Conservation (phyloP, 2,329 filamentous ascomycete genomes). For the Stemphylium lycopersici region DNA sequence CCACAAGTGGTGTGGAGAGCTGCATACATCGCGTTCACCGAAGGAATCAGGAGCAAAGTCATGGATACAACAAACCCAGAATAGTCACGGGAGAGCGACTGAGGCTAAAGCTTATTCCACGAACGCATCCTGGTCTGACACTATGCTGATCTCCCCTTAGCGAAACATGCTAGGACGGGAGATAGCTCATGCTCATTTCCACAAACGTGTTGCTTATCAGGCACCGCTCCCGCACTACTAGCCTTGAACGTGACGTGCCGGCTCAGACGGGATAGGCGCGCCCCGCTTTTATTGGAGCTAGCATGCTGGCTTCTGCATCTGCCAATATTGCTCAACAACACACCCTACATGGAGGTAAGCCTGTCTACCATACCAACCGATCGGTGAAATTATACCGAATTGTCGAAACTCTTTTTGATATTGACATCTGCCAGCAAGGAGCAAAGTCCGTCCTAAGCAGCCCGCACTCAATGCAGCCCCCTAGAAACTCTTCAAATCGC, state of each 20-base stretch:
- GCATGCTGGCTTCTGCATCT: constrained; percentile 2
- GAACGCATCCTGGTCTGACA: constrained; percentile 12
- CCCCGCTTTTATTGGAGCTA: background rate
- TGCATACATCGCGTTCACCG: constrained; percentile 7
- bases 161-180: constrained; percentile 13
- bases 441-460: background rate
- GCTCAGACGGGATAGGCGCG: background rate
- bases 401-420: background rate
- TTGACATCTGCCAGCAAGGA: background rate
- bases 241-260: background rate
- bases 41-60: background rate
- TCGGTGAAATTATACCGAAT: background rate
- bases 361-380: background rate
- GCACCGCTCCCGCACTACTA: constrained; percentile 1
- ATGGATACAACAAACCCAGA: constrained; percentile 2
- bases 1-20: constrained; percentile 5
- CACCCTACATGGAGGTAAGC: constrained; percentile 1
- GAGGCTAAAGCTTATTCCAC: constrained; percentile 22
- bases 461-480: background rate
- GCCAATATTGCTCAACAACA: constrained; percentile 7
- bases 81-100: constrained; percentile 28
- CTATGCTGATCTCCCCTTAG: constrained; percentile 7
- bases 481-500: background rate
- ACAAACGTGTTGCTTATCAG: constrained; percentile 7
- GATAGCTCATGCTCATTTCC: constrained; percentile 8